Evolutionary conservation across 345 rosid species (phyloP).

Genomic region (Brassica nigra): DNA sequence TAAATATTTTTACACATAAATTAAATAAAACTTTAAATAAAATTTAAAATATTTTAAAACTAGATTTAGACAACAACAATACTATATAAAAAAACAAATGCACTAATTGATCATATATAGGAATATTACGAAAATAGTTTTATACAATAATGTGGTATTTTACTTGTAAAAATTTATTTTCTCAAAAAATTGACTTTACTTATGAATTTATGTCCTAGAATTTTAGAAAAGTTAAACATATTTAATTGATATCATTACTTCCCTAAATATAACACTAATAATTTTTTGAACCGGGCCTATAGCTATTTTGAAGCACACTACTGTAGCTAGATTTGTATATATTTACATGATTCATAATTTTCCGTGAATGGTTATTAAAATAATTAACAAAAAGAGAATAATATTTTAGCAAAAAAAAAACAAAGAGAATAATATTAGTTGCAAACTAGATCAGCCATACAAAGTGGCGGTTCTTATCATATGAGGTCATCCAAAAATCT

Average conservation of each 20-base stretch:
- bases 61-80: too few relatives aligned
- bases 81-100: too few relatives aligned
- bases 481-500: conserved; percentile 13
- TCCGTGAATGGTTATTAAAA: not conserved
- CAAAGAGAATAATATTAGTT: not conserved
- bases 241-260: not conserved
- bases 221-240: too few relatives aligned
- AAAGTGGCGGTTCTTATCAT: conserved; percentile 33
- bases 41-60: too few relatives aligned
- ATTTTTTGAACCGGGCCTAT: not conserved
- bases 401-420: not conserved
- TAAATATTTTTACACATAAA: too few relatives aligned
- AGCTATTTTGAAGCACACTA: not conserved
- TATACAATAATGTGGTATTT: too few relatives aligned
- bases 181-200: not conserved
- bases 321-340: not conserved
- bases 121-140: too few relatives aligned
- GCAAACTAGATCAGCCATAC: conserved; percentile 22
- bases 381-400: not conserved
- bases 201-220: not conserved
- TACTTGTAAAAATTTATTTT: too few relatives aligned
- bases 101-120: too few relatives aligned
- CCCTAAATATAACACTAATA: too few relatives aligned
- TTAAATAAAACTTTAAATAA: too few relatives aligned
- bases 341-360: not conserved